Conservation (phyloP, 2,329 filamentous ascomycete genomes). For the Pseudogymnoascus sp. region DNA sequence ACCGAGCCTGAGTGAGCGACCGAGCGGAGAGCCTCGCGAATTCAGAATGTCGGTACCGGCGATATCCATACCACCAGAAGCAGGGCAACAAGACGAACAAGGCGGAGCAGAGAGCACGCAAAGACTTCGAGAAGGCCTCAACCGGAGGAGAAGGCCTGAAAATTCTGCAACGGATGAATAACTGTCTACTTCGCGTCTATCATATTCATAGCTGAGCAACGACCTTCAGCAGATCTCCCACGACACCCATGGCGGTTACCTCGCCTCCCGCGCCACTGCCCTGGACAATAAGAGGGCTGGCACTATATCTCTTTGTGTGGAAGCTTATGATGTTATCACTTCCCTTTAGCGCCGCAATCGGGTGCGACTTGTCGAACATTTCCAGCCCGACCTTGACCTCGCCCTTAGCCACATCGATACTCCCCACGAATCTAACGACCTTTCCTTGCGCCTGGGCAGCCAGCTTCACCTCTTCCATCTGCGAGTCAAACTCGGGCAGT, state of each 20-base stretch:
- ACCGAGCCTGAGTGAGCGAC: conserved; percentile 50
- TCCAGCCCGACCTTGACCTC: conserved; percentile 86
- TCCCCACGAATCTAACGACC: conserved; percentile 89
- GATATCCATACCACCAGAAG: conserved; percentile 7
- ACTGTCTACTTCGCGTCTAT: conserved; percentile 2
- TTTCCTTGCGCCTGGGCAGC: conserved; percentile 80
- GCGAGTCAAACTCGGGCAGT: conserved; percentile 72
- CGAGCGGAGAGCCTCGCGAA: conserved; percentile 36
- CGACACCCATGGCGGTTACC: conserved; percentile 96
- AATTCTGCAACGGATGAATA: not conserved
- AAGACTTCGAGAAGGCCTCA: not conserved
- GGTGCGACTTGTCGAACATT: conserved; percentile 77
- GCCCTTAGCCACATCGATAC: conserved; percentile 74
- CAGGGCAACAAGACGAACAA: conserved; percentile 11
- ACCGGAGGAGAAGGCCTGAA: not conserved
- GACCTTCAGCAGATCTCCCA: conserved; percentile 86
- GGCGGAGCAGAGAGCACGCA: conserved; percentile 5
- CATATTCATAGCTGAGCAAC: conserved; percentile 52
- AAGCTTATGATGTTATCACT: conserved; percentile 99
- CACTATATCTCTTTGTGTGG: conserved; percentile 90
- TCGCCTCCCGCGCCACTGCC: conserved; percentile 90
- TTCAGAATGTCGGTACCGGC: conserved; percentile 22
- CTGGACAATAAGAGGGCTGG: conserved; percentile 86
- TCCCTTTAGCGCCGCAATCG: conserved; percentile 89
- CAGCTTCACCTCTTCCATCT: conserved; percentile 84